Evolutionary conservation across 495 filamentous ascomycete species (phyloP).

Genomic region (Xylaria intraflava): DNA sequence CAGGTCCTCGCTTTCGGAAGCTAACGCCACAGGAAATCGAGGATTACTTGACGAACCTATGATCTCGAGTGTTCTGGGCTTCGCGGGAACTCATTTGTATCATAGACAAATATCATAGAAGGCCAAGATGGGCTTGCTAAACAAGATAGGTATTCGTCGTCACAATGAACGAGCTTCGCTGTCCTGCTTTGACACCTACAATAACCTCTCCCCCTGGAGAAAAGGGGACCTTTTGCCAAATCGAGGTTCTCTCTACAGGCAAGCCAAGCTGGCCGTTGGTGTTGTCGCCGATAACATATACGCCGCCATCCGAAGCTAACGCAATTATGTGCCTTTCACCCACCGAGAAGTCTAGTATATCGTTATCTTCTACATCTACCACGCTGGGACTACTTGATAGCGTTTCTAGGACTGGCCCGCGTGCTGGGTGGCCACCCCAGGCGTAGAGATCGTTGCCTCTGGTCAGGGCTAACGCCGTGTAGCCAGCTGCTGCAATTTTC

Average conservation of each 20-base stretch:
- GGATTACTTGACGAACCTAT: constrained; percentile 97
- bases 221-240: constrained; percentile 34
- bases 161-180: constrained; percentile 39
- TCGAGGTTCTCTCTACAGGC: constrained; percentile 4
- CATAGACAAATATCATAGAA: constrained; percentile 37
- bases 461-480: constrained; percentile 51
- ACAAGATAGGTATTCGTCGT: constrained; percentile 12
- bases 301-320: constrained; percentile 41
- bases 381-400: constrained; percentile 27
- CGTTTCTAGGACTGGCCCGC: constrained; percentile 12
- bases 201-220: constrained; percentile 22
- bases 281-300: constrained; percentile 52
- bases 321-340: constrained; percentile 54
- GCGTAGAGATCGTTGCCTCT: constrained; percentile 53
- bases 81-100: constrained; percentile 29
- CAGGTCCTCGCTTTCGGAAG: constrained; percentile 91
- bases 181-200: constrained; percentile 39
- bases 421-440: constrained; percentile 48
- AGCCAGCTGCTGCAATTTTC: constrained; percentile 52
- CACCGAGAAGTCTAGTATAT: constrained; percentile 51
- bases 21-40: constrained; percentile 96
- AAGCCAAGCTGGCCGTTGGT: constrained; percentile 56
- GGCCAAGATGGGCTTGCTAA: constrained; percentile 23
- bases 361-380: constrained; percentile 31
- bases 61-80: constrained; percentile 26